phyloP scores from a whole-genome alignment of 257 asterid species.

The Hygrophila difformis region DNA sequence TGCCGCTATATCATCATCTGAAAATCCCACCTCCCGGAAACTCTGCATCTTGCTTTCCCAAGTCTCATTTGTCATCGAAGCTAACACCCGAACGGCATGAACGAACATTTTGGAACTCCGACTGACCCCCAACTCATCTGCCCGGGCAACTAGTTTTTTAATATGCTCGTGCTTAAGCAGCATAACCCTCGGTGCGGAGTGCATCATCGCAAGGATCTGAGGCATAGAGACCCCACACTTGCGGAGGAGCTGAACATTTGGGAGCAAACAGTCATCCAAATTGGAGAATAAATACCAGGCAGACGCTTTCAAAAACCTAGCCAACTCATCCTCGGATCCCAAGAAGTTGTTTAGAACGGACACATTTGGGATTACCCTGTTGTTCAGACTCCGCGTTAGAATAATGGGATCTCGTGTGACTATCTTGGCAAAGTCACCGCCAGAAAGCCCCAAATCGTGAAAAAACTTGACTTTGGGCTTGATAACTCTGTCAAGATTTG shows the following conservation, averaged over 20 bases:
- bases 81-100: slow-evolving; percentile 11
- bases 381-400: slow-evolving; percentile 14
- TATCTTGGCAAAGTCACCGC: slow-evolving; percentile 18
- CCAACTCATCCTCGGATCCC: slow-evolving; percentile 21
- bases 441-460: slow-evolving; percentile 9
- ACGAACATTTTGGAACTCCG: slow-evolving; percentile 14
- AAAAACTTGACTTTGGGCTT: slow-evolving; percentile 15
- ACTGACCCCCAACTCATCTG: slow-evolving; percentile 16
- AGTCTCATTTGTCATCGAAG: slow-evolving; percentile 14
- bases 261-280: slow-evolving; percentile 24
- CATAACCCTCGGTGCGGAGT: slow-evolving; percentile 21
- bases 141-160: slow-evolving; percentile 20
- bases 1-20: slow-evolving; percentile 12
- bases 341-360: slow-evolving; percentile 15
- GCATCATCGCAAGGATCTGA: slow-evolving; percentile 6
- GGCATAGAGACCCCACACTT: slow-evolving; percentile 18
- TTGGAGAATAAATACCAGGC: slow-evolving; percentile 20
- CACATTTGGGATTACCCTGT: slow-evolving; percentile 16
- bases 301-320: slow-evolving; percentile 14
- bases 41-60: slow-evolving; percentile 19
- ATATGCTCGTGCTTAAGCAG: slow-evolving; percentile 21
- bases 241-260: slow-evolving; percentile 25
- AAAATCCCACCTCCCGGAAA: slow-evolving; percentile 21
- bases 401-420: slow-evolving; percentile 17
- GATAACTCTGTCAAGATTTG: slow-evolving; percentile 15